Percentiles rank a stretch among this genome's conserved stretches.
phyloP scores from a whole-genome alignment of 192 early-diverging fungal species.

The Helicostylum pulchrum region DNA sequence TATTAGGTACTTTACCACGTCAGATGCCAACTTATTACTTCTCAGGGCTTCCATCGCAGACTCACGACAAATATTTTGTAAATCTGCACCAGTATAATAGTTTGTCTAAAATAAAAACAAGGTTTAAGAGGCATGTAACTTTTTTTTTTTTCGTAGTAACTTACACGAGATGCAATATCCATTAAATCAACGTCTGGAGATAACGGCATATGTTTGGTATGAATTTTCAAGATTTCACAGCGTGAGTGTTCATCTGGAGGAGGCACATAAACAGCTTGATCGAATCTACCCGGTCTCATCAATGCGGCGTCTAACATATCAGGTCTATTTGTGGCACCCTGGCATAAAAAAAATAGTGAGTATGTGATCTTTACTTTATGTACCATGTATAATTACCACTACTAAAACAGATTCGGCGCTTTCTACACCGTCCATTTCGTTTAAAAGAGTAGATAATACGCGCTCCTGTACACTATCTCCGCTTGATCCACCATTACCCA shows the following conservation, averaged over 20 bases:
- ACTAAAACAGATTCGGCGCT: conserved; percentile 66
- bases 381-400: conserved; percentile 43
- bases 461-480: conserved; percentile 78
- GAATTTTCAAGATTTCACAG: conserved; percentile 47
- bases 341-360: conserved; percentile 1
- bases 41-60: conserved; percentile 48
- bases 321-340: conserved; percentile 87
- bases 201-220: conserved; percentile 49
- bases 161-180: conserved; percentile 45
- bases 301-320: conserved; percentile 85
- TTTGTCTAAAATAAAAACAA: conserved; percentile 42
- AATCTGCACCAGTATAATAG: conserved; percentile 50
- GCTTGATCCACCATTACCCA: conserved; percentile 48
- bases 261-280: conserved; percentile 74
- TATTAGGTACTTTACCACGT: conserved; percentile 21
- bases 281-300: conserved; percentile 81
- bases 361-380: conserved; percentile 9
- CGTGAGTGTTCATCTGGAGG: conserved; percentile 50
- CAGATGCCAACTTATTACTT: conserved; percentile 1
- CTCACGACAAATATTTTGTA: conserved; percentile 55
- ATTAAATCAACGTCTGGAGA: conserved; percentile 49
- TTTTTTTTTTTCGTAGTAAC: neutral
- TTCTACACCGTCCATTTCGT: conserved; percentile 93
- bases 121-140: neutral
- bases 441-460: conserved; percentile 72